Conservation (phyloP, 2,329 filamentous ascomycete genomes). For the Aspergillus ruber region DNA sequence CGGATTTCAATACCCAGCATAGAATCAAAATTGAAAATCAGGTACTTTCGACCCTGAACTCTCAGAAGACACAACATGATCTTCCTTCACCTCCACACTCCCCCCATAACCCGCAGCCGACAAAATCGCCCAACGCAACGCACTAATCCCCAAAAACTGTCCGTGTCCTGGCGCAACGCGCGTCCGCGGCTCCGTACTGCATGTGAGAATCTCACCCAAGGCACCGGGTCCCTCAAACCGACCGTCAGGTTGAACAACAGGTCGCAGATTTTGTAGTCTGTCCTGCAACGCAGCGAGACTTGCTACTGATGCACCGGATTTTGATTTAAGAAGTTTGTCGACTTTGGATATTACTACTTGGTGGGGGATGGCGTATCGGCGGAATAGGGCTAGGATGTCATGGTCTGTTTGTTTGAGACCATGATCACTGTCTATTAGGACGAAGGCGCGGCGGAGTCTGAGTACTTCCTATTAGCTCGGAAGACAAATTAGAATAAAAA, state of each 20-base stretch:
- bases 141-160: constrained; percentile 53
- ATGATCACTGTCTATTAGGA: constrained; percentile 59
- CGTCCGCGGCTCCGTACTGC: constrained; percentile 47
- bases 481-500: not conserved
- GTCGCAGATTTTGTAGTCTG: constrained; percentile 33
- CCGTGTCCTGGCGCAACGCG: constrained; percentile 25
- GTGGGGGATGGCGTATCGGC: constrained; percentile 52
- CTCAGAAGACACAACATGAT: constrained; percentile 2
- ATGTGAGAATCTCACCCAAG: constrained; percentile 56
- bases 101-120: constrained; percentile 54
- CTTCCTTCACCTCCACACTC: constrained; percentile 20
- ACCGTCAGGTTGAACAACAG: constrained; percentile 40
- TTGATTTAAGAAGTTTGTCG: constrained; percentile 49
- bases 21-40: not conserved
- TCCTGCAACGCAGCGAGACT: constrained; percentile 31
- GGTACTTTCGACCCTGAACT: not conserved
- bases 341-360: constrained; percentile 63
- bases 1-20: too few relatives aligned
- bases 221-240: constrained; percentile 35
- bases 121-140: constrained; percentile 59
- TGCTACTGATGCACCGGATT: constrained; percentile 21
- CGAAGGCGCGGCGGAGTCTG: constrained; percentile 54
- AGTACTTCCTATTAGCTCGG: not conserved
- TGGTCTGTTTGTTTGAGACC: constrained; percentile 58
- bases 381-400: constrained; percentile 51